phyloP scores from a whole-genome alignment of 31 red algal species.

The Asparagopsis taxiformis region DNA sequence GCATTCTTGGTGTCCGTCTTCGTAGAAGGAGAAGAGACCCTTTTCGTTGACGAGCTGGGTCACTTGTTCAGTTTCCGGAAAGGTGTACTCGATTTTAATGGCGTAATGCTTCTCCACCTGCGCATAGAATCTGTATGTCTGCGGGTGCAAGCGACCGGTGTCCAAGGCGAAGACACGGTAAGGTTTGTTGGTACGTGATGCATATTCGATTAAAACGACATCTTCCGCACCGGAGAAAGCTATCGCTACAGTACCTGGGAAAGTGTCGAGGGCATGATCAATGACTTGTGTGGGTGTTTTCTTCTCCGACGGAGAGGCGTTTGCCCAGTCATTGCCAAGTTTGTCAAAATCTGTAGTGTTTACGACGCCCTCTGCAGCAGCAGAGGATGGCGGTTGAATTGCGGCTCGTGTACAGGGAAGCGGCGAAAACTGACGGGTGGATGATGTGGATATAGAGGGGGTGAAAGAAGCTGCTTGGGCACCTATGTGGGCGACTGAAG shows the following conservation, averaged over 20 bases:
- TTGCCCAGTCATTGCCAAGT: conserved; percentile 22
- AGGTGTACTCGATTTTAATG: conserved; percentile 92
- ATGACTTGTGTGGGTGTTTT: conserved; percentile 74
- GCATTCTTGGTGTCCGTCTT: conserved; percentile 95
- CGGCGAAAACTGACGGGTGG: too few species aligned
- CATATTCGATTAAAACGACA: conserved; percentile 94
- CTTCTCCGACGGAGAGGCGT: not conserved
- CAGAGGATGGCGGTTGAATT: not conserved
- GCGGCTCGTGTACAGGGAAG: not conserved
- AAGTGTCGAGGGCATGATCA: conserved; percentile 70
- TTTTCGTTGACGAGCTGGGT: conserved; percentile 88
- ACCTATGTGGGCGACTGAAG: not conserved
- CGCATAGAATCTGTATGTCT: conserved; percentile 92
- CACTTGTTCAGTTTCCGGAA: conserved; percentile 76
- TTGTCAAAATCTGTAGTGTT: conserved; percentile 39
- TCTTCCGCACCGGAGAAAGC: conserved; percentile 97
- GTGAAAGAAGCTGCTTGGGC: not conserved
- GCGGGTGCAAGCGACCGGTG: conserved; percentile 88
- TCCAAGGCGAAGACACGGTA: conserved; percentile 98
- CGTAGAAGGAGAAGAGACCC: conserved; percentile 95
- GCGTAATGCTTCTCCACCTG: conserved; percentile 88
- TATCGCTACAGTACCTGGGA: conserved; percentile 76
- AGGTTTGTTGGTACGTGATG: conserved; percentile 70
- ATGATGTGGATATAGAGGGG: too few species aligned
- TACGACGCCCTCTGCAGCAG: not conserved